Evolutionary conservation across 2,329 filamentous ascomycete species (phyloP), one percentile per base, ranked within the genome.

Genomic region (Aureobasidium sp.): DNA sequence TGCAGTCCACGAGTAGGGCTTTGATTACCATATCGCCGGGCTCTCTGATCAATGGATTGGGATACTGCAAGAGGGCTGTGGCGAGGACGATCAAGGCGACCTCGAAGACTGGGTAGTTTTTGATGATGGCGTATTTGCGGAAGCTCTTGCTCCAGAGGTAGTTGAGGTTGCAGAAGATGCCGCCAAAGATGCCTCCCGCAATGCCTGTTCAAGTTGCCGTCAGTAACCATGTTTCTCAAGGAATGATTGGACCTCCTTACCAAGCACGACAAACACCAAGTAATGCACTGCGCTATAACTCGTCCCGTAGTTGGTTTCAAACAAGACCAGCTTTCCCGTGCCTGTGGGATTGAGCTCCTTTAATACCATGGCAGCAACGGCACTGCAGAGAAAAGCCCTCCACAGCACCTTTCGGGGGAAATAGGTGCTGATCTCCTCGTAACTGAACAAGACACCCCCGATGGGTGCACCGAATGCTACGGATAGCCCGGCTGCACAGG

Each of bases 381-480:
- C 71, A 0, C 80, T 84, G 70, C 83, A 85, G 25, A 85, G 73
- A 65, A 86, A 85, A 0, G 82, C 80, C 51, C 79, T 73, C 82
- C 82, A 85, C 3, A 86, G 75, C n/a, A 82, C 80, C 64, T 81
- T 82, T 1, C 81, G 74, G 0, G 82, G 83, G 59, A 85, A 85
- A 63, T 84, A 84, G 0, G 82, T 85, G 64, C 77, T 80, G 64
- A 85, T 84, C 72, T 85, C 83, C 68, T 83, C 81, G 62, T 84
- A 85, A 48, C 78, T 80, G 69, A 86, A 86, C 4, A 86, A 72
- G 0, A 86, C 83, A 9, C 83, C 83, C 1, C 83, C 83, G 57
- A 86, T 84, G 0, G 84, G 84, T 22, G 84, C 83, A 6, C 84
- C 84, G 65, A 86, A 86, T 0, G 83, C 84, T 0, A 86, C 84